Base-by-base conservation (phyloP, 176 grass and related monocot species). In the Elymus sibiricus region DNA sequence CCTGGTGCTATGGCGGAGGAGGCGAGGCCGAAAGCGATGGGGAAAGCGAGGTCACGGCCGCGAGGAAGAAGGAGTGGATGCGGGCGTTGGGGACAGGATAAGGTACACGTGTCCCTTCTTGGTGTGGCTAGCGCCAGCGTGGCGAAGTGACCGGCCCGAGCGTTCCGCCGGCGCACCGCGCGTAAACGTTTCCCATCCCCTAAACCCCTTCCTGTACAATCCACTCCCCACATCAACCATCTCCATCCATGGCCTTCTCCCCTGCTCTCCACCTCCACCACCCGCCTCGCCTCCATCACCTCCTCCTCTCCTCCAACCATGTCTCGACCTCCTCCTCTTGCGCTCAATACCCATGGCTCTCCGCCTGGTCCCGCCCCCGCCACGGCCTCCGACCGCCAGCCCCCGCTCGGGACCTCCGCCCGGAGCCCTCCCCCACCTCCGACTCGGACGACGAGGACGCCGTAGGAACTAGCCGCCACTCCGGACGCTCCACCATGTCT, bases 401-500 rank as follows among this genome's bases (percentile, higher is more conserved):
- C 76, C 58, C 78, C 2, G 84, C 61, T 17, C 58, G 94, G 11
- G 96, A 95, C 78, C 94, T 94, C 86, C 93, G 86, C 60, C 84
- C 74, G 46, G 88, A 91, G 17, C 69, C 89, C n/a, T 94, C 90
- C n/a, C 74, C 89, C 1, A 94, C 91, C 43, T 87, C 89, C 6
- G 66, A 89, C 84, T 98, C 91, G 49, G 93, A 94, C 55, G 86
- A 98, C 68, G 90, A 86, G 46, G 88, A 86, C 11, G 76, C 91
- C 15, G 42, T 92, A 6, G 96, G 96, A 22, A 90, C 93, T n/a
- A 92, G 92, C 67, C 64, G 79, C 73, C 81, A 88, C 78, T 84
- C 91, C 17, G 86, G 90, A 9, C 94, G 86, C 69, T 94, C 88
- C 82, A 91, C 93, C 35, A 95, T 98, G 96, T 68, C 87, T 3